Base-by-base conservation (phyloP, 306 rosid species). In the Herpetospermum pedunculosum region DNA sequence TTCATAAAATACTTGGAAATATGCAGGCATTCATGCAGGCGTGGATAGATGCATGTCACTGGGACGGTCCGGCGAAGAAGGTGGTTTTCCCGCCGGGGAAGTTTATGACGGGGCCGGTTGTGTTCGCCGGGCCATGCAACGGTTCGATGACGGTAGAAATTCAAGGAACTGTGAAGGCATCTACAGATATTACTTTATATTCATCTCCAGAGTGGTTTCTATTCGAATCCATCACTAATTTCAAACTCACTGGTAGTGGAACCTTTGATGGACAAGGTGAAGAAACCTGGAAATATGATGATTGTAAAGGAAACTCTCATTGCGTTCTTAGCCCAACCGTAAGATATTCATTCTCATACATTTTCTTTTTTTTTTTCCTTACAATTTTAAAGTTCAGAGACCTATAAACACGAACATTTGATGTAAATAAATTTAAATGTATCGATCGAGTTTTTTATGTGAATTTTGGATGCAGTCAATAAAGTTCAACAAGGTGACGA, bases 221-320 rank as follows among this genome's bases (percentile, higher is more conserved):
- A 2, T 87, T 92, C 25, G 72, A 74, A 60, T 3, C 3, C 5
- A 13, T 92, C 25, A 73, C 79, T 6, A 85, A 77, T 11, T 30
- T 92, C 29, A 72, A 65, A 4, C 4, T 92, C 70, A 78, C 68
- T 4, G 98, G 98, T 1, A 46, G 23, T 0, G 95, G 95, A 41
- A 76, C 81, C 48, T 84, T 92, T n/a, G 86, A 92, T 67, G 98
- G 96, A 15, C 91, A 85, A 77, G 98, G 98, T 8, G 28, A 76
- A 2, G 2, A 3, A n/a, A 64, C 21, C 8, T 92, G 98, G 98
- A 76, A 46, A 0, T 60, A 13, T 4, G 77, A 80, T 18, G 87
- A 80, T 29, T 84, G 86, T 74, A 16, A 12, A 16, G 0, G 32
- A 0, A 70, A n/a, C 4, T 13, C 74, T 3, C 4, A 43, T 1